Percentiles rank a stretch among this genome's conserved stretches.
Evolutionary conservation across 768 basidiomycete species (phyloP).

Genomic region (Russula earlei): DNA sequence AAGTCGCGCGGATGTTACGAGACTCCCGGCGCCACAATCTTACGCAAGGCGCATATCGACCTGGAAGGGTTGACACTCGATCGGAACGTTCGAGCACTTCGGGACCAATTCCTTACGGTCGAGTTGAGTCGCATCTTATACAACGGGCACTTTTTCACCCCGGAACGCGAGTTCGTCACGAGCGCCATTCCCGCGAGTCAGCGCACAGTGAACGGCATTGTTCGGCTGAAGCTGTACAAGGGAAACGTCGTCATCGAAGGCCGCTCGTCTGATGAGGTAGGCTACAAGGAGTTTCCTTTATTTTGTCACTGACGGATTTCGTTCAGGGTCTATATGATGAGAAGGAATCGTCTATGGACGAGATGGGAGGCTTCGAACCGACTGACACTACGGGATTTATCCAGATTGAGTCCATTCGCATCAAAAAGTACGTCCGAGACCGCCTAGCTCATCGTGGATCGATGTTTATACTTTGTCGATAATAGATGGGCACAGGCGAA

Average conservation of each 20-base stretch:
- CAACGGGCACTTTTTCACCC: slow-evolving; percentile 99
- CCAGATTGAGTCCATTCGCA: slow-evolving; percentile 92
- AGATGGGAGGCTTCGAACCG: slow-evolving; percentile 96
- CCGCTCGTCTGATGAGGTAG: slow-evolving; percentile 75
- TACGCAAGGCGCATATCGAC: slow-evolving; percentile 92
- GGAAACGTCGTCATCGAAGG: slow-evolving; percentile 95
- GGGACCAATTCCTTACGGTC: slow-evolving; percentile 92
- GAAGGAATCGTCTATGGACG: slow-evolving; percentile 95
- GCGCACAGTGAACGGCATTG: slow-evolving; percentile 90
- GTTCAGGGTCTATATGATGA: slow-evolving; percentile 87
- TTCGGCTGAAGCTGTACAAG: slow-evolving; percentile 88
- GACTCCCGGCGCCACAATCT: slow-evolving; percentile 91
- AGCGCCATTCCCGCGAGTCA: slow-evolving; percentile 89
- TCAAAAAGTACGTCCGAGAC: slow-evolving; percentile 74
- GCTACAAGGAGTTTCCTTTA: slow-evolving; percentile 18
- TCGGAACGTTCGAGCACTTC: slow-evolving; percentile 87
- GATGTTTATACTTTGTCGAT: slow-evolving; percentile 5
- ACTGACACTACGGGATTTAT: slow-evolving; percentile 95
- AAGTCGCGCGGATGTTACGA: slow-evolving; percentile 99
- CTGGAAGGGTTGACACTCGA: slow-evolving; percentile 97
- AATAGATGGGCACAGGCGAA: slow-evolving; percentile 81
- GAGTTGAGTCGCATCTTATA: slow-evolving; percentile 88
- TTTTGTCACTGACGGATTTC: background rate
- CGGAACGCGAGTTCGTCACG: slow-evolving; percentile 92
- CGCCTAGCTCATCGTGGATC: slow-evolving; percentile 12